Evolutionary conservation across 345 rosid genomes (phyloP), one percentile per base, ranked within the genome.

Genomic region (Eutrema heterophyllum): DNA sequence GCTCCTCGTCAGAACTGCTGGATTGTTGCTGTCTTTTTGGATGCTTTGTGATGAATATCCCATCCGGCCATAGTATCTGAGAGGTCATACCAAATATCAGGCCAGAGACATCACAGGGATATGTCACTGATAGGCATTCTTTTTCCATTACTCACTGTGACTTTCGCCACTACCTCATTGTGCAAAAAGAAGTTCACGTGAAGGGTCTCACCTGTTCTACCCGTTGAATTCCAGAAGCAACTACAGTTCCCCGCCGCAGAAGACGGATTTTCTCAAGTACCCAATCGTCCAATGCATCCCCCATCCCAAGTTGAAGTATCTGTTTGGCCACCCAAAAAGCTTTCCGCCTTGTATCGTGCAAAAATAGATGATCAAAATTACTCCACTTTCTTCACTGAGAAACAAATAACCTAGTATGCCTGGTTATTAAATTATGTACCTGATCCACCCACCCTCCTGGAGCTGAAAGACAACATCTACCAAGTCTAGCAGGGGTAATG

Each of bases 201-300:
- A 32, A 70, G 18, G 40, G 24, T 48, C 55, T 81, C 75, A 90
- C 99, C 96, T 90, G 86, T 79, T 96, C 99, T 71, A 96, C 79
- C 80, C 86, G 88, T 68, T 87, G 88, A 74, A 96, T 84, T 43
- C 92, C 96, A 11, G 96, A 87, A 71, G 99, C 99, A 83, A 96
- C 83, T 45, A 92, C 87, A 7, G 90, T 76, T 70, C 99, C 98
- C 60, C 70, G 87, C 30, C 93, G 88, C 77, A 96, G 82, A 74
- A 89, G 92, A 78, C 88, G 81, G 62, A 96, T 96, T 86, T 96
- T 96, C 78, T 90, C 98, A 11, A 96, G 75, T 72, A 96, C 75
- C 99, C 99, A 96, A 78, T 96, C 99, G 85, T 96, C 99, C 65
- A 96, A 83, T 30, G 99, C 99, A 85, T 96, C 99, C 5, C 99